These are phyloP conservation scores for Linnemannia elongata DNA, from an alignment of 192 early-diverging fungal species.

Conservation along the genomic window DNA sequence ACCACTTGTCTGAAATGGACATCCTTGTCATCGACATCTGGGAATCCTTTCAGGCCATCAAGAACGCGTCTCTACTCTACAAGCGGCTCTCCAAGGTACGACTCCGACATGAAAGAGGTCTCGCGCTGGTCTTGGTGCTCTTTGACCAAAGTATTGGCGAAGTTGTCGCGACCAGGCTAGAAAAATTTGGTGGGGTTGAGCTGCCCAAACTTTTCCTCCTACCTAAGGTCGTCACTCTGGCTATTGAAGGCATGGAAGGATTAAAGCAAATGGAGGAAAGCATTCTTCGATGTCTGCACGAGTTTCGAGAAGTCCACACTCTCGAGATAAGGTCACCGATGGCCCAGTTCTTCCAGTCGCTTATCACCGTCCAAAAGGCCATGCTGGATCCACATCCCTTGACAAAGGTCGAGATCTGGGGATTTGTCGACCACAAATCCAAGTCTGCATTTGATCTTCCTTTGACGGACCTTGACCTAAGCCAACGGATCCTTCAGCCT, in stretches of 20 bases:
- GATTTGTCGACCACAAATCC: background rate
- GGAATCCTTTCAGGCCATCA: background rate
- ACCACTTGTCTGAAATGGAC: background rate
- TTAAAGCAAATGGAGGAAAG: background rate
- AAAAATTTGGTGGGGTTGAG: background rate
- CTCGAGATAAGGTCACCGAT: background rate
- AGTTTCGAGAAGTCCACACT: background rate
- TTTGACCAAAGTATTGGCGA: background rate
- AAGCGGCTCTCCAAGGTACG: background rate
- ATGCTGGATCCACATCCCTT: background rate
- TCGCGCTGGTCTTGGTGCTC: background rate
- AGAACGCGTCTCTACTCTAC: background rate
- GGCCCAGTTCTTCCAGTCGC: background rate
- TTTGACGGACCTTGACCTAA: background rate
- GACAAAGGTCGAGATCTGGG: background rate
- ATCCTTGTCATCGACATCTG: background rate
- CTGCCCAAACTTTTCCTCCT: background rate
- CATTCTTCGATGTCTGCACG: background rate
- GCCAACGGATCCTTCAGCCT: background rate
- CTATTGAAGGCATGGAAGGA: background rate
- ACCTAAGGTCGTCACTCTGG: background rate
- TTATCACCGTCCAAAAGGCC: background rate
- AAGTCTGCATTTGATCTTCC: background rate
- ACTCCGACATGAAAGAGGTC: background rate
- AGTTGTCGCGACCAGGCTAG: background rate